Evolutionary conservation across 352 stramenopile species (phyloP).

Genomic region (Pythium guiyangense): DNA sequence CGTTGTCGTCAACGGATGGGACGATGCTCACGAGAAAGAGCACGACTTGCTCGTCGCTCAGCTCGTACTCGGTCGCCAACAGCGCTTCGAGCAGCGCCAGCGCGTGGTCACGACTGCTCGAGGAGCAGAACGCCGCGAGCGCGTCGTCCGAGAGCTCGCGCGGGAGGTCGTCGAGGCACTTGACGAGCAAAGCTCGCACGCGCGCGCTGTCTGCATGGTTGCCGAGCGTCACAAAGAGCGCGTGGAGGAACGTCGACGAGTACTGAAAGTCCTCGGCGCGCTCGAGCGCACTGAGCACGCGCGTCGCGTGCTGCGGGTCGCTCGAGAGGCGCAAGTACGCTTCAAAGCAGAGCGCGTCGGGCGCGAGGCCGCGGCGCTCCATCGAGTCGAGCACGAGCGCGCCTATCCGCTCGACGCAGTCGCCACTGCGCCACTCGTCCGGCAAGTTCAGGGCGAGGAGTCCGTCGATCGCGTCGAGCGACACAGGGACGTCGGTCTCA

Average conservation of each 20-base stretch:
- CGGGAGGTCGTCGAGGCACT: slow-evolving; percentile 33
- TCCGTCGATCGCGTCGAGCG: slow-evolving; percentile 20
- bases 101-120: slow-evolving; percentile 23
- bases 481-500: slow-evolving; percentile 5
- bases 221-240: slow-evolving; percentile 38
- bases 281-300: slow-evolving; percentile 35
- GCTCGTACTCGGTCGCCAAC: slow-evolving; percentile 21
- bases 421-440: neutral
- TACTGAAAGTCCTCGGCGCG: slow-evolving; percentile 22
- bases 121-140: slow-evolving; percentile 52
- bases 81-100: slow-evolving; percentile 37
- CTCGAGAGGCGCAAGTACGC: slow-evolving; percentile 39
- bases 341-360: slow-evolving; percentile 39
- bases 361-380: slow-evolving; percentile 18
- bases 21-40: slow-evolving; percentile 58
- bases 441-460: slow-evolving; percentile 21
- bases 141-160: slow-evolving; percentile 36
- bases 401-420: slow-evolving; percentile 17
- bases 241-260: slow-evolving; percentile 45
- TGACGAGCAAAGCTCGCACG: slow-evolving; percentile 39
- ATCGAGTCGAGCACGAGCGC: slow-evolving; percentile 29
- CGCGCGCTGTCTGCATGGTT: slow-evolving; percentile 26
- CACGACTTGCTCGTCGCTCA: slow-evolving; percentile 53
- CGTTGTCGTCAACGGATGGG: neutral
- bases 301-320: slow-evolving; percentile 24